phyloP scores from a whole-genome alignment of 306 rosid genomes.

The Urtica urens region DNA sequence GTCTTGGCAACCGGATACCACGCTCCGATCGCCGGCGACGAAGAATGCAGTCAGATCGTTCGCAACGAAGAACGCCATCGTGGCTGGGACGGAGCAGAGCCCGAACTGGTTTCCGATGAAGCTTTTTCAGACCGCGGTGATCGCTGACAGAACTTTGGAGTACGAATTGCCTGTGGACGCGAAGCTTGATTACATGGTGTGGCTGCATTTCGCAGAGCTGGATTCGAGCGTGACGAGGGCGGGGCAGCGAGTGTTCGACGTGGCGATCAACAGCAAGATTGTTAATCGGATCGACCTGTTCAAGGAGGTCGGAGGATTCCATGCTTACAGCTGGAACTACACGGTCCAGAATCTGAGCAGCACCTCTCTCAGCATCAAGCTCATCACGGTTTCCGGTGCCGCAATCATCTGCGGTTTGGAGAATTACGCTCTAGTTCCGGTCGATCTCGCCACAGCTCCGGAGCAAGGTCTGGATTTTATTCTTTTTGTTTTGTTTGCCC shows the following conservation, averaged over 20 bases:
- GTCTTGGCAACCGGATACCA: slow-evolving; percentile 71
- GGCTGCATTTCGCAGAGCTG: slow-evolving; percentile 90
- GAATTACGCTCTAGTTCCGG: slow-evolving; percentile 81
- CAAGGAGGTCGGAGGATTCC: slow-evolving; percentile 54
- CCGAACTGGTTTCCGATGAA: slow-evolving; percentile 73
- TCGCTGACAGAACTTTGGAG: slow-evolving; percentile 29
- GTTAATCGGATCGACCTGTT: slow-evolving; percentile 57
- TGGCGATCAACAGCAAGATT: slow-evolving; percentile 44
- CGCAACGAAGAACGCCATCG: slow-evolving; percentile 23
- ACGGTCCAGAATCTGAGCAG: slow-evolving; percentile 71
- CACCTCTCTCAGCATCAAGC: slow-evolving; percentile 44
- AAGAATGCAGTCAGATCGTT: slow-evolving; percentile 9
- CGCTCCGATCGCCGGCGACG: slow-evolving; percentile 8
- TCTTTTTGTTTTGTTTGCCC: background rate
- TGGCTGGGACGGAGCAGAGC: slow-evolving; percentile 40
- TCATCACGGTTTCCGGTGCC: slow-evolving; percentile 47
- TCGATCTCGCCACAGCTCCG: slow-evolving; percentile 62
- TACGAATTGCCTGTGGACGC: slow-evolving; percentile 69
- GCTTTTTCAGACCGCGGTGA: slow-evolving; percentile 57
- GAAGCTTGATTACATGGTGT: slow-evolving; percentile 71
- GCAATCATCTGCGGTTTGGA: slow-evolving; percentile 70
- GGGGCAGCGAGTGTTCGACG: slow-evolving; percentile 71
- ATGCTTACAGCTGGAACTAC: slow-evolving; percentile 61
- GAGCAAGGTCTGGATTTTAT: slow-evolving; percentile 61
- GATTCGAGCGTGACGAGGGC: slow-evolving; percentile 43